Evolutionary conservation across 441 rosid species (phyloP), one percentile per base, ranked within the genome.

Genomic region (Raphanus hybrid): DNA sequence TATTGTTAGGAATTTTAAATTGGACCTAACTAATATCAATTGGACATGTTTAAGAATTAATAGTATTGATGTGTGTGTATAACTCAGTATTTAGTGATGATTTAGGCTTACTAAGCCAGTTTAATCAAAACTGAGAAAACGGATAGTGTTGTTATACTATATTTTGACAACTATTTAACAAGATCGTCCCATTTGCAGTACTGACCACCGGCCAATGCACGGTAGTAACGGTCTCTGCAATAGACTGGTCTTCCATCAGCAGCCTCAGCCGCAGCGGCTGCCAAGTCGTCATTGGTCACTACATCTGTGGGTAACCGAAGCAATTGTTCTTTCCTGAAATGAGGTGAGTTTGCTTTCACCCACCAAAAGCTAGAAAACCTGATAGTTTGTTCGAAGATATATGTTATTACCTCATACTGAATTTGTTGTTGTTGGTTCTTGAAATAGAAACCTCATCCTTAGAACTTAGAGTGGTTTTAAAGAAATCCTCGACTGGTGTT

Each of bases 111-210:
- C 3, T 39, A 60, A 23, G 64, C 50, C 74, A 15, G 27, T 45
- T 23, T 29, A 29, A 41, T 41, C 75, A 73, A 78, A 62, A 68
- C 27, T n/a, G 26, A 64, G 32, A 45, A 23, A 29, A 58, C 26
- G 26, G 37, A 14, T 26, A 10, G 54, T 70, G 20, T 29, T 18
- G 1, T 59, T 7, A 59, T 10, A 45, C 58, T 66, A 67, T 3
- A 52, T 35, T 54, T 8, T 20, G 72, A 58, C 8, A 73, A 50
- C 45, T 78, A 78, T n/a, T 78, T 74, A 43, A 78, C 78, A 69
- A 91, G 84, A 84, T 94, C 97, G 72, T 92, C 99, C 98, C 97
- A 90, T 81, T 94, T 94, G 90, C 92, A 89, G 86, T 91, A 91
- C 76, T 91, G 92, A 43, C 96, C 96, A 48, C 96, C 96, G 0